A percentile compares a stretch with the other conserved stretches of the same genome.
Conservation (phyloP, 1,284 basidiomycete species). For the Ceratobasidium sp. region DNA sequence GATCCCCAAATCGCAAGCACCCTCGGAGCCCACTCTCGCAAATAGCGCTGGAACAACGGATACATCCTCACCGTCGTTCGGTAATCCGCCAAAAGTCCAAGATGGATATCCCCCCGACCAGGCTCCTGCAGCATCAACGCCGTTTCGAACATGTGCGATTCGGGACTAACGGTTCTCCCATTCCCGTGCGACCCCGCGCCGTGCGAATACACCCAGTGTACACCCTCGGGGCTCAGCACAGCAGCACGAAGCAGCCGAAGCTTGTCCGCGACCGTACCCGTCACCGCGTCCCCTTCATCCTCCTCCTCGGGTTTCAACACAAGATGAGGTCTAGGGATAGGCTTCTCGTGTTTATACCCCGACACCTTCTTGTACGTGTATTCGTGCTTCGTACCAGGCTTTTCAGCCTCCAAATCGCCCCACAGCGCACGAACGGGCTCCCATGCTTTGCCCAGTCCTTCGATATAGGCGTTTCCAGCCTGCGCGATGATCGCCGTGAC, state of each 20-base stretch:
- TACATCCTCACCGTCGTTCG: conserved; percentile 55
- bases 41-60: conserved; percentile 57
- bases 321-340: conserved; percentile 42
- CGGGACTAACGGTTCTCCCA: conserved; percentile 47
- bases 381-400: neutral
- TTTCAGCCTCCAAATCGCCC: conserved; percentile 44
- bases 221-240: conserved; percentile 18
- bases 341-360: neutral
- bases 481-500: conserved; percentile 58
- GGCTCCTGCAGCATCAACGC: conserved; percentile 26
- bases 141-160: conserved; percentile 34
- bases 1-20: conserved; percentile 60
- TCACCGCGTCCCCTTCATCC: conserved; percentile 5
- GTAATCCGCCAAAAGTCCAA: conserved; percentile 57
- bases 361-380: conserved; percentile 33
- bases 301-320: neutral
- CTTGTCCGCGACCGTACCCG: conserved; percentile 17
- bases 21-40: conserved; percentile 53
- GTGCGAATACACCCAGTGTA: conserved; percentile 30
- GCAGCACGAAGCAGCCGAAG: conserved; percentile 7
- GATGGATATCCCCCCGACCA: conserved; percentile 51
- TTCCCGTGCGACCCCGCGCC: conserved; percentile 14
- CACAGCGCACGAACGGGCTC: conserved; percentile 51
- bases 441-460: conserved; percentile 56
- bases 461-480: conserved; percentile 59